These are phyloP conservation scores for Vitellaria paradoxa DNA, from an alignment of 179 eudicot species.

Conservation along the genomic window DNA sequence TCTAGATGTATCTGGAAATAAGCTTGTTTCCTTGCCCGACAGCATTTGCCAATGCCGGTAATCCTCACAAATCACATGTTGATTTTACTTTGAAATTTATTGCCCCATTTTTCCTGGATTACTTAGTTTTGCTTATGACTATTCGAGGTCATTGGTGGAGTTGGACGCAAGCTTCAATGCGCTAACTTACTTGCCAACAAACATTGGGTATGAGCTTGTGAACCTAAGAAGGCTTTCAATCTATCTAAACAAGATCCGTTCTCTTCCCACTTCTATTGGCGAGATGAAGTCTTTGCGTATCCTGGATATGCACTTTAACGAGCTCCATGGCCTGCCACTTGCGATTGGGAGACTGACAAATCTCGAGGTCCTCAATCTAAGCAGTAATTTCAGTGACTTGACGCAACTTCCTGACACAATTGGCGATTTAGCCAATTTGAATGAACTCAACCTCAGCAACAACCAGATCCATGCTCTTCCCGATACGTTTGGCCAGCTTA, in stretches of 20 bases:
- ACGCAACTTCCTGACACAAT: conserved; percentile 73
- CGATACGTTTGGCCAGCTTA: conserved; percentile 66
- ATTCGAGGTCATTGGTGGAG: conserved; percentile 76
- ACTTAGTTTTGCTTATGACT: not conserved
- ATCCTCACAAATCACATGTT: not conserved
- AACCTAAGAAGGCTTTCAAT: conserved; percentile 56
- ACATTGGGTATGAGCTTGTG: conserved; percentile 68
- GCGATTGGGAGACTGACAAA: conserved; percentile 64
- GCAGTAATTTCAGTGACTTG: conserved; percentile 85
- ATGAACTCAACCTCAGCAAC: conserved; percentile 85
- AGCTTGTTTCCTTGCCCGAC: conserved; percentile 76
- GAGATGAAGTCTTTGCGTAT: conserved; percentile 66
- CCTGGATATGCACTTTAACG: conserved; percentile 82
- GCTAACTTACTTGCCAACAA: conserved; percentile 77
- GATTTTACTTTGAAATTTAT: not conserved
- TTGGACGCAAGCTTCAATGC: conserved; percentile 77
- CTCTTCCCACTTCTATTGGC: conserved; percentile 79
- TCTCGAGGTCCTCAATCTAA: conserved; percentile 67
- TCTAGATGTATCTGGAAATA: conserved; percentile 82
- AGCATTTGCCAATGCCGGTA: conserved; percentile 89
- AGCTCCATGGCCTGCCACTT: conserved; percentile 72
- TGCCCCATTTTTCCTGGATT: not conserved
- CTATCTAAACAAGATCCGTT: conserved; percentile 75
- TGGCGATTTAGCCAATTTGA: conserved; percentile 61
- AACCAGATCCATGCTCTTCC: conserved; percentile 89